Evolutionary conservation across 208 protist species (phyloP), one percentile per base, ranked within the genome.

Genomic region (Trypanosoma mega): DNA sequence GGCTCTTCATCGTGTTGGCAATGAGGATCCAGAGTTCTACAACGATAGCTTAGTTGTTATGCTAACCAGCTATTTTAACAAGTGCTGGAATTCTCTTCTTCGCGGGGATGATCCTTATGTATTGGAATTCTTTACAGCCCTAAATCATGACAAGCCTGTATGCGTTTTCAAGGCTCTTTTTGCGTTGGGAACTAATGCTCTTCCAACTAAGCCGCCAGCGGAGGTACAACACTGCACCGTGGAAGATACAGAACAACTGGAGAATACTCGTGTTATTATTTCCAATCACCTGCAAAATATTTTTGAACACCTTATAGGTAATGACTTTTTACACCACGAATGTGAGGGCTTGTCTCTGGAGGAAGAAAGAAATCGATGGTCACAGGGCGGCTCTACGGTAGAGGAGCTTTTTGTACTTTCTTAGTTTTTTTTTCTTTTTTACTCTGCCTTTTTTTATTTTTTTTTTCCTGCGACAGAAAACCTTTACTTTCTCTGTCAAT

Each of bases 71-170:
- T 72, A 72, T 27, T 27, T 64, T 12, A 72, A 64, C 37, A 72
- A 58, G 24, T 72, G 55, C 29, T 72, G 53, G 65, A 63, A 60
- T 44, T 63, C 48, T n/a, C 55, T 72, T 49, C 53, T 72, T 54
- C 14, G 56, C 5, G 56, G 29, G 31, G 55, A 50, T 64, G 65
- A 64, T 50, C 6, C 30, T 16, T 49, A 52, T 60, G 55, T 72
- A 11, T 4, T 64, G 53, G 48, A 49, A 14, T 47, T 21, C 2
- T 72, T 58, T 34, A 23, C 11, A 24, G 18, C 29, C 3, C 50
- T 57, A 24, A 44, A 43, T 2, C 65, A 64, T 47, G 44, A 72
- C 36, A 24, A 61, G 4, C 48, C 65, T 44, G 20, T 16, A 34
- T 72, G 55, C 29, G 65, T 72, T 27, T 20, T 72, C 7, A 63